phyloP scores from a whole-genome alignment of 2,329 filamentous ascomycete genomes.

The Pseudogymnoascus verrucosus region DNA sequence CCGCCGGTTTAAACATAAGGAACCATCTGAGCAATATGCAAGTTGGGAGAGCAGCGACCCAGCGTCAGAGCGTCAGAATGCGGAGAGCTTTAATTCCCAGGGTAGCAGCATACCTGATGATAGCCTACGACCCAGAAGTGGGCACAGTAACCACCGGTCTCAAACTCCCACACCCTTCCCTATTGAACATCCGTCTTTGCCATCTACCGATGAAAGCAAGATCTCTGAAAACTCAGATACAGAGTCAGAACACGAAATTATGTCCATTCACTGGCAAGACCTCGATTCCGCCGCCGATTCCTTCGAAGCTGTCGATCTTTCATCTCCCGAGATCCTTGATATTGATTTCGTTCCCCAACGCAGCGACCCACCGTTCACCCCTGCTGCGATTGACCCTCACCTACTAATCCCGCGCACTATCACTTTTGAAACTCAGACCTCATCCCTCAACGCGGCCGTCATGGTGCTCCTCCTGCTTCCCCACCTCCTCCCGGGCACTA shows the following conservation, averaged over 20 bases:
- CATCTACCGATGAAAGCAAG: constrained; percentile 7
- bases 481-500: constrained; percentile 45
- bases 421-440: constrained; percentile 47
- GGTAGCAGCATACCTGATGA: neutral
- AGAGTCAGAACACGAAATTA: constrained; percentile 12
- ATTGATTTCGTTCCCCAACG: constrained; percentile 53
- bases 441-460: constrained; percentile 50
- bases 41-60: neutral
- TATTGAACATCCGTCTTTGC: constrained; percentile 20
- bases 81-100: neutral
- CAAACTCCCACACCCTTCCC: neutral
- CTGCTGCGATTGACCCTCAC: constrained; percentile 48
- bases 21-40: neutral
- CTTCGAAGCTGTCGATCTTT: neutral
- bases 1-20: neutral
- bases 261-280: constrained; percentile 10
- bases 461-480: constrained; percentile 54
- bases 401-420: constrained; percentile 45
- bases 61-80: neutral
- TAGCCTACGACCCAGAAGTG: neutral
- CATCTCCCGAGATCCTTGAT: constrained; percentile 38
- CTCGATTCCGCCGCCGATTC: neutral
- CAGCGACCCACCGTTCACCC: constrained; percentile 47
- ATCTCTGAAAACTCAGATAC: constrained; percentile 3
- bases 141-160: neutral